Percentiles rank a stretch among this genome's conserved stretches.
Evolutionary conservation across 176 grass and related monocot species (phyloP).

Genomic region (Miscanthus lutarioriparius): DNA sequence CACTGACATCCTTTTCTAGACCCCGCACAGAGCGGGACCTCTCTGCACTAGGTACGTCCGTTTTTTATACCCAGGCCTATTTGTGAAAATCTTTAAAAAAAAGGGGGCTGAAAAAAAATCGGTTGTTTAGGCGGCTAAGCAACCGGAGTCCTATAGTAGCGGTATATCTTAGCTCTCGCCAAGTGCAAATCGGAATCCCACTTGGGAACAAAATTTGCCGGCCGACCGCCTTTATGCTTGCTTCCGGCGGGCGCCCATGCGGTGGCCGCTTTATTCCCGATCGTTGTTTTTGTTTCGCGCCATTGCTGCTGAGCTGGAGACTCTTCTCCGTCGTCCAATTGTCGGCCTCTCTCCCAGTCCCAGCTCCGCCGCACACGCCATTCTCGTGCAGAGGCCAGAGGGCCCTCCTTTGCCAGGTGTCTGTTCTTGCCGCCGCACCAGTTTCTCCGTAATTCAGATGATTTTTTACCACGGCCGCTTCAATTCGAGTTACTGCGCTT

Average conservation of each 20-base stretch:
- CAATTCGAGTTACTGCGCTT: no score
- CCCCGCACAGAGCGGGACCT: no score
- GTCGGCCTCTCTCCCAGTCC: neutral
- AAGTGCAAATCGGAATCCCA: constrained; percentile 46
- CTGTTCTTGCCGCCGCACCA: no score
- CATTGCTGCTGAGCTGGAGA: constrained; percentile 1
- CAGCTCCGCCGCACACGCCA: constrained; percentile 1
- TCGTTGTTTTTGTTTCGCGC: constrained; percentile 39
- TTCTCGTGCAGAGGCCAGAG: neutral
- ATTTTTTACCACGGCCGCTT: no score
- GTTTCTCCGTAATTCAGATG: neutral
- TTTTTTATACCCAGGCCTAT: no score
- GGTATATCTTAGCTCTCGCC: neutral
- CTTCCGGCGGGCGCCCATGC: constrained; percentile 29
- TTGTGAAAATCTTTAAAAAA: no score
- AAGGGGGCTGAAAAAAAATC: no score
- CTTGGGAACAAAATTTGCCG: neutral
- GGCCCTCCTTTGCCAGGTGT: neutral
- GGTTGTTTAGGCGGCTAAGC: constrained; percentile 16
- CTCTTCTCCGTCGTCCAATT: constrained; percentile 26
- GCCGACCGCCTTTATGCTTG: constrained; percentile 39
- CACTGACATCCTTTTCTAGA: no score
- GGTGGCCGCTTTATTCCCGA: constrained; percentile 50
- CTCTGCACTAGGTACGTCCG: no score
- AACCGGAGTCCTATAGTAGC: neutral